Evolutionary conservation across 345 rosid genomes (phyloP).

Genomic region (Hevea brasiliensis): DNA sequence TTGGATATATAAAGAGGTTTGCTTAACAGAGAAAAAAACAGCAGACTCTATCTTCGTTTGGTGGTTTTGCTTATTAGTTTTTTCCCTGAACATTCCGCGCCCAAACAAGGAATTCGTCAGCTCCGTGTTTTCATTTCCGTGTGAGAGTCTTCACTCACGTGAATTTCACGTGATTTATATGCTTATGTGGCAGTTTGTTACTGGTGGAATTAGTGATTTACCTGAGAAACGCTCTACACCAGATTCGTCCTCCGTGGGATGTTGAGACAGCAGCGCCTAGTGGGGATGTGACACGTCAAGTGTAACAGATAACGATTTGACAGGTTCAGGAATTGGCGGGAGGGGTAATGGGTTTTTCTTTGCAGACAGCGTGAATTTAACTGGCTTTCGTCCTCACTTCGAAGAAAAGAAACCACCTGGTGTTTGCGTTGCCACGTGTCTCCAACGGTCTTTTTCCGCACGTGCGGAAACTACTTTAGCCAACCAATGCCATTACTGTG

Average conservation of each 20-base stretch:
- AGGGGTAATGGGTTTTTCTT: background rate
- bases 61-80: background rate
- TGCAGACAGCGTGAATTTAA: background rate
- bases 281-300: conserved; percentile 2
- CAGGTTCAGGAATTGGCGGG: background rate
- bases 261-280: too few relatives aligned
- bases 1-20: too few relatives aligned
- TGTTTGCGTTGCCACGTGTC: background rate
- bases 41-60: conserved; percentile 4
- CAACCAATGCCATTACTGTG: background rate
- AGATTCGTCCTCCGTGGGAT: background rate
- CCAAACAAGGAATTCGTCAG: background rate
- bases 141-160: background rate
- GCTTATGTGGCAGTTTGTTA: background rate
- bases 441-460: background rate
- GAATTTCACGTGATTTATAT: background rate
- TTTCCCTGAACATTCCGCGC: background rate
- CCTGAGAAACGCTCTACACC: background rate
- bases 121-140: background rate
- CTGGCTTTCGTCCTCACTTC: too few relatives aligned
- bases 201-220: background rate
- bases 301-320: background rate
- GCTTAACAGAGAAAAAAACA: background rate
- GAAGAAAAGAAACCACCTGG: background rate
- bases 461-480: background rate